These are phyloP conservation scores for Fusarium palustre DNA, from an alignment of 2,329 filamentous ascomycete species.

Conservation along the genomic window DNA sequence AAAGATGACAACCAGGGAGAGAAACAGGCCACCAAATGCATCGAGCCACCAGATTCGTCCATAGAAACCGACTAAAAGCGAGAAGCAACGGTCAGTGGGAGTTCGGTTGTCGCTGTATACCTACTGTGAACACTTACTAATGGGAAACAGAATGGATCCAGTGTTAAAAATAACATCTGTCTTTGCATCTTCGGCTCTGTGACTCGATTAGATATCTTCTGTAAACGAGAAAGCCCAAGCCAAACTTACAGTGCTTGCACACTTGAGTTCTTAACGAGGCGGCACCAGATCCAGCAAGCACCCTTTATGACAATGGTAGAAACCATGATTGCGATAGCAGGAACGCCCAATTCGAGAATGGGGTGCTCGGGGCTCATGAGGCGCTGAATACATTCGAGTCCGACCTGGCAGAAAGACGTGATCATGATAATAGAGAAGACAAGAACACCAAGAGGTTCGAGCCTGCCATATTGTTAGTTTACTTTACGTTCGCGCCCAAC, in stretches of 20 bases:
- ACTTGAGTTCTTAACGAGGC: conserved; percentile 84
- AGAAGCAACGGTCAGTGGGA: conserved; percentile 27
- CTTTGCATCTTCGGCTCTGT: conserved; percentile 63
- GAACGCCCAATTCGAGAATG: conserved; percentile 77
- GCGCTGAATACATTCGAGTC: conserved; percentile 74
- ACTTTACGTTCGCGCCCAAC: not conserved
- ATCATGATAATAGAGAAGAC: conserved; percentile 90
- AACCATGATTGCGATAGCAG: conserved; percentile 84
- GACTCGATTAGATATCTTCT: conserved; percentile 12
- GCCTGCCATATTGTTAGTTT: conserved; percentile 55
- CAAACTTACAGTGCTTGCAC: conserved; percentile 77
- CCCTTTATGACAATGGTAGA: conserved; percentile 85
- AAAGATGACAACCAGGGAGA: conserved; percentile 82
- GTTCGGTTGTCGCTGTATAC: conserved; percentile 6
- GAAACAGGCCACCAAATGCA: conserved; percentile 78
- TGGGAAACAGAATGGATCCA: conserved; percentile 88
- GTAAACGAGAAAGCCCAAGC: not conserved
- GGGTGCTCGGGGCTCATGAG: conserved; percentile 70
- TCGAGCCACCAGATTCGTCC: conserved; percentile 86
- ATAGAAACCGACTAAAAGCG: conserved; percentile 73
- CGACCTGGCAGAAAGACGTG: conserved; percentile 83
- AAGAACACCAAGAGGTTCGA: conserved; percentile 83
- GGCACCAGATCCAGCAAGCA: conserved; percentile 87
- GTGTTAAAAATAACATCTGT: conserved; percentile 91
- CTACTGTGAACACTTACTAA: conserved; percentile 59